Evolutionary conservation across 108 stramenopile genomes (phyloP).

Genomic region (Asterionellopsis glacialis): DNA sequence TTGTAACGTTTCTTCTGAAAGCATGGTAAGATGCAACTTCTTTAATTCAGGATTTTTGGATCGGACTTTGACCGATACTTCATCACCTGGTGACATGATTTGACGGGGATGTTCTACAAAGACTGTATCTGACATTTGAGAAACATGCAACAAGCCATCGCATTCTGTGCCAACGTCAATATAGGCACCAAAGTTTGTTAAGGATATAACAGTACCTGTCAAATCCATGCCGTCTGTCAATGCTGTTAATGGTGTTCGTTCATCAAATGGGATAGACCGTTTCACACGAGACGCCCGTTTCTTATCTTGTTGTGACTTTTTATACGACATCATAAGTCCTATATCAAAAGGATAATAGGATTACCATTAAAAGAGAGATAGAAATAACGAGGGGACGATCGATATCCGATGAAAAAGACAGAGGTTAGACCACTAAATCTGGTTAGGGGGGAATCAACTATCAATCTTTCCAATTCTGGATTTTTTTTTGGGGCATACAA

Average conservation of each 20-base stretch:
- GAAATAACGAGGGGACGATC: too few relatives aligned
- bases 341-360: background rate
- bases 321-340: slow-evolving; percentile 50
- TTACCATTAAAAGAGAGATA: background rate
- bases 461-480: too few relatives aligned
- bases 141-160: slow-evolving; percentile 84
- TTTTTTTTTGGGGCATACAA: too few relatives aligned
- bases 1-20: slow-evolving; percentile 28
- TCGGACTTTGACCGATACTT: slow-evolving; percentile 63
- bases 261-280: slow-evolving; percentile 42
- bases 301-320: slow-evolving; percentile 48
- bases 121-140: slow-evolving; percentile 61
- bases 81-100: slow-evolving; percentile 64
- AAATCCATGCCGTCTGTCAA: slow-evolving; percentile 49
- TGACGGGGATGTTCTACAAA: slow-evolving; percentile 81
- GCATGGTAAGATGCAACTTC: slow-evolving; percentile 81
- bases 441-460: too few relatives aligned
- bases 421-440: too few relatives aligned
- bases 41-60: slow-evolving; percentile 48
- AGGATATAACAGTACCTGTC: slow-evolving; percentile 65
- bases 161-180: slow-evolving; percentile 87
- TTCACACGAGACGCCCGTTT: slow-evolving; percentile 46
- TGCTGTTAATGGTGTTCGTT: slow-evolving; percentile 42
- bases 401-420: too few relatives aligned
- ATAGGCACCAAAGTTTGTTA: slow-evolving; percentile 87